Evolutionary conservation across 768 basidiomycete species (phyloP).

Genomic region (Pulveroboletus sp.): DNA sequence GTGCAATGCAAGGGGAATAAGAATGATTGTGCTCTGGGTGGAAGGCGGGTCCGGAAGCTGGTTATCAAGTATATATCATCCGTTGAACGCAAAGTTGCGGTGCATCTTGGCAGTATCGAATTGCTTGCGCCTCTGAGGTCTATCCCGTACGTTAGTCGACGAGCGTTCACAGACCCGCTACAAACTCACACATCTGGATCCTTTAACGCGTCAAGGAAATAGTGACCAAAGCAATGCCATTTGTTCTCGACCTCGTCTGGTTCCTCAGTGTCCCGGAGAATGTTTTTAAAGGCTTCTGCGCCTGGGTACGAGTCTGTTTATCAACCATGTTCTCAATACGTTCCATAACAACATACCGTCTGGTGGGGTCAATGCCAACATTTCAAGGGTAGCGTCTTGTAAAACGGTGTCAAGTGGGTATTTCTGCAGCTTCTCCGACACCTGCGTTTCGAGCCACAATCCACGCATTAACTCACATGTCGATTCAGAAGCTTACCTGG

Average conservation of each 20-base stretch:
- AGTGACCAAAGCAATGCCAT: constrained; percentile 17
- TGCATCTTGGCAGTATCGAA: constrained; percentile 28
- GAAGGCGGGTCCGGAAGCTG: neutral
- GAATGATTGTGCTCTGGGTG: neutral
- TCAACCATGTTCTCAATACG: neutral
- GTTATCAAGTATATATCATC: constrained; percentile 17
- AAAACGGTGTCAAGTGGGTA: constrained; percentile 12
- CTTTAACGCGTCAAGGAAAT: constrained; percentile 18
- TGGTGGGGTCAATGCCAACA: constrained; percentile 19
- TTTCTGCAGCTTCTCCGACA: constrained; percentile 8
- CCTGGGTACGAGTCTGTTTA: constrained; percentile 10
- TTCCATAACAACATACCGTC: constrained; percentile 13
- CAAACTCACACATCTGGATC: constrained; percentile 16
- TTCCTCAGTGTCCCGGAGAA: constrained; percentile 20
- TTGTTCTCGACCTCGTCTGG: constrained; percentile 13
- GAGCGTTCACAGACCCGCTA: neutral
- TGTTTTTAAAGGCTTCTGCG: constrained; percentile 2
- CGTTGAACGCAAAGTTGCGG: constrained; percentile 32
- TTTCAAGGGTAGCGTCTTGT: constrained; percentile 24
- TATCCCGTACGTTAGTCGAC: neutral
- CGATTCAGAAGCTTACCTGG: constrained; percentile 9
- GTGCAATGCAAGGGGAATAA: neutral
- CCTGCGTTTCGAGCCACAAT: constrained; percentile 9
- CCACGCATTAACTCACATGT: neutral
- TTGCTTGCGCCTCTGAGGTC: neutral